Percentiles rank a stretch among this genome's conserved stretches.
phyloP scores from a whole-genome alignment of 441 rosid genomes.

The Adansonia madagascariensis region DNA sequence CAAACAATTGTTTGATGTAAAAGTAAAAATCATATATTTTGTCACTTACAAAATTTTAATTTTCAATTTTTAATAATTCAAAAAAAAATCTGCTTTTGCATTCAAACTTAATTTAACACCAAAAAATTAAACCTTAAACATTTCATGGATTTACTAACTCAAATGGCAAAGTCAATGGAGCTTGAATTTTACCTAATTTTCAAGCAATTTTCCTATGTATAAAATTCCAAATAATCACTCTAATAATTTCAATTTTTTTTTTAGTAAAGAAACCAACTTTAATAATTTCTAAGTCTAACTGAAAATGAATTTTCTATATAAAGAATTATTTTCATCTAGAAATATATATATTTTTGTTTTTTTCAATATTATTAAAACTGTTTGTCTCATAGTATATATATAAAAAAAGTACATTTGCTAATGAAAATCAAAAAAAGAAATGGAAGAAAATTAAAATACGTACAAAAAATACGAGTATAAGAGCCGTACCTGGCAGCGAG shows the following conservation, averaged over 20 bases:
- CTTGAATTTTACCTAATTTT: not conserved
- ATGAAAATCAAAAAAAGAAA: not conserved
- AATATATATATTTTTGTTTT: too few relatives aligned
- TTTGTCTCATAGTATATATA: not conserved
- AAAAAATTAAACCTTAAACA: too few relatives aligned
- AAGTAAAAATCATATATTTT: too few relatives aligned
- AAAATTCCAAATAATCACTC: not conserved
- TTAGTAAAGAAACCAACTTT: not conserved
- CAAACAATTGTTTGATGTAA: too few relatives aligned
- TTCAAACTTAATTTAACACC: not conserved
- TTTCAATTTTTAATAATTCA: too few relatives aligned
- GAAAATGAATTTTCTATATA: not conserved
- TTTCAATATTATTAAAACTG: not conserved
- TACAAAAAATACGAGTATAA: not conserved
- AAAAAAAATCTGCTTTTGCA: too few relatives aligned
- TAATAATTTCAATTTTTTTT: not conserved
- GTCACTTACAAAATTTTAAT: too few relatives aligned
- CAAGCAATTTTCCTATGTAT: not conserved
- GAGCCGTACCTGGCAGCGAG: conserved; percentile 81
- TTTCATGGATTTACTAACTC: too few relatives aligned
- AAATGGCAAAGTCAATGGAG: not conserved
- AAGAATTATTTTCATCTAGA: too few relatives aligned
- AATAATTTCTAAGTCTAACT: not conserved
- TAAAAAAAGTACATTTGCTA: too few relatives aligned
- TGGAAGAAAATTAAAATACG: not conserved